Evolutionary conservation across 306 rosid species (phyloP).

Genomic region (Comarum palustre): DNA sequence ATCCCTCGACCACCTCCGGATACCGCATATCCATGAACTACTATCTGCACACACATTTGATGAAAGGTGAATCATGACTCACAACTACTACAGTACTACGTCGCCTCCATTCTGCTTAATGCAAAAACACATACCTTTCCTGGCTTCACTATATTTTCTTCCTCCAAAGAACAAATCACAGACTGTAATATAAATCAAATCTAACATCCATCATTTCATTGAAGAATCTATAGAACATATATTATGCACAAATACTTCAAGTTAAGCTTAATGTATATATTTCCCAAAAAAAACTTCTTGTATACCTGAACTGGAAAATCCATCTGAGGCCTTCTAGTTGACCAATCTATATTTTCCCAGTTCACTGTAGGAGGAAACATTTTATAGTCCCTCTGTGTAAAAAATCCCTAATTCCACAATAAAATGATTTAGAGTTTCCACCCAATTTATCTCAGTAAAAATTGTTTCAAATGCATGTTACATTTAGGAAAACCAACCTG

Average conservation of each 20-base stretch:
- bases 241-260: background rate
- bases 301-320: conserved; percentile 96
- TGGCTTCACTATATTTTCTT: conserved; percentile 55
- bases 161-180: conserved; percentile 87
- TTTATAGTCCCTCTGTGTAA: conserved; percentile 93
- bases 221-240: background rate
- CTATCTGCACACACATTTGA: conserved; percentile 40
- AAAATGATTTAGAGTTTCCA: background rate
- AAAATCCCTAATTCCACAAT: conserved; percentile 60
- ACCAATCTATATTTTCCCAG: conserved; percentile 90
- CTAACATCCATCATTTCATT: background rate
- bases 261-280: too few species aligned
- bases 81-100: background rate
- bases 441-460: conserved; percentile 8
- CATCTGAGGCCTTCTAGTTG: conserved; percentile 79
- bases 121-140: conserved; percentile 65
- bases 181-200: conserved; percentile 47
- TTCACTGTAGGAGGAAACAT: conserved; percentile 88
- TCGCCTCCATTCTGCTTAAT: background rate
- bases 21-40: conserved; percentile 71
- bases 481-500: conserved; percentile 45
- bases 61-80: background rate
- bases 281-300: too few species aligned
- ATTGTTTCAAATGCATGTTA: background rate
- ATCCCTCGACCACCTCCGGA: conserved; percentile 91